A percentile compares a stretch with the other conserved stretches of the same genome.
Evolutionary conservation across 495 filamentous ascomycete genomes (phyloP).

Genomic region (Trichoderma asperelloides): DNA sequence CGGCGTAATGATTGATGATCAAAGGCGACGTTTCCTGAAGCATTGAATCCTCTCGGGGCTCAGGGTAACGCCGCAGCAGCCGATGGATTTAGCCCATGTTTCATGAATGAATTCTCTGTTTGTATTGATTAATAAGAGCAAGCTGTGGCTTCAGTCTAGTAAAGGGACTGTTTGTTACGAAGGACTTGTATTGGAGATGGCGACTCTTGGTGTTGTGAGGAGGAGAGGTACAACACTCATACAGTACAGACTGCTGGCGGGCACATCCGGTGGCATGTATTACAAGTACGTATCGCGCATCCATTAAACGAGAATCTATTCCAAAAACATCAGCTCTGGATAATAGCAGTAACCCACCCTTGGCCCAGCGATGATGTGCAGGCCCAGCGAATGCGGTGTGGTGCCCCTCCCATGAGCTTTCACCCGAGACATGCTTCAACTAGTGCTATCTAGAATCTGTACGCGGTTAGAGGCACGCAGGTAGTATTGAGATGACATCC

Average conservation of each 20-base stretch:
- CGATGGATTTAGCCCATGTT: background rate
- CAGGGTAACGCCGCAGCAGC: background rate
- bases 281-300: background rate
- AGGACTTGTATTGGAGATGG: background rate
- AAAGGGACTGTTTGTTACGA: too few relatives aligned
- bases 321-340: background rate
- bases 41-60: background rate
- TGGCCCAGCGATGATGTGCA: constrained; percentile 5
- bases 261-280: background rate
- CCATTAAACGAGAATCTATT: background rate
- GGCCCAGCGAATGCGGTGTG: background rate
- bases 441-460: background rate
- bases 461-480: background rate
- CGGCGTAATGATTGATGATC: background rate
- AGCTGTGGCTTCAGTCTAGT: background rate
- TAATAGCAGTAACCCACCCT: background rate
- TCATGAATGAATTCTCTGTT: too few relatives aligned
- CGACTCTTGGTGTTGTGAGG: background rate
- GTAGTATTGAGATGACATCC: background rate
- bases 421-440: constrained; percentile 3
- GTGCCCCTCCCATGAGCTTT: background rate
- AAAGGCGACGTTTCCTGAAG: background rate
- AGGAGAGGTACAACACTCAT: background rate
- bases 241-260: background rate
- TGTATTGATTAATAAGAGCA: background rate